Base-by-base conservation (phyloP, 768 basidiomycete species). In the Boletus rufocinnamomeus region DNA sequence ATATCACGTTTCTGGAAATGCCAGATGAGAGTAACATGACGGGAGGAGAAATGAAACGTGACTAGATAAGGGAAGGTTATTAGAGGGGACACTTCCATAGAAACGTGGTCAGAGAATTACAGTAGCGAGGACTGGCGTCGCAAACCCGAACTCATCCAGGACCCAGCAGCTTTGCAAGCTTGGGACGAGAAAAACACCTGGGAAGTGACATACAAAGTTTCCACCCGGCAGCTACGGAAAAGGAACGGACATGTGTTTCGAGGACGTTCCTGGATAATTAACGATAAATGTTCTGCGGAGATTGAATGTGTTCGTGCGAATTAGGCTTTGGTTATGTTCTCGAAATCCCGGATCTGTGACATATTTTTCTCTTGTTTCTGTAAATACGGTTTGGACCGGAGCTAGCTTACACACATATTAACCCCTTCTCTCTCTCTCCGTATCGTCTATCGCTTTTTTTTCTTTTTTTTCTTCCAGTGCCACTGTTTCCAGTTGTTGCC, bases 271-370 rank as follows among this genome's bases (percentile, higher is more conserved):
- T 72, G 62, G 69, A 67, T 53, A 65, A 70, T 72, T 60, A 65
- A 71, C 64, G 54, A 49, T 51, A 69, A 62, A 59, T 65, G 63
- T 62, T 60, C 7, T 68, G 66, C 71, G 73, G 72, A 69, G 71
- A 66, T 73, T 69, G 66, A 74, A 74, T 59, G 40, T 62, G 59
- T 56, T 57, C 69, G 71, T 72, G 71, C 57, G 71, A 72, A 72
- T 65, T 71, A 62, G 44, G 61, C 72, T 71, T 71, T 74, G 59
- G 71, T 74, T 72, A 74, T 72, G 73, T 72, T 72, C 71, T 72
- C 69, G 71, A 72, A 74, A 66, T 74, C 70, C 73, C 72, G 66
- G 65, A 74, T 73, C 73, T 73, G 72, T 74, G 72, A 73, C 73
- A 73, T 73, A 73, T 74, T 74, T 72, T 74, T 68, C 69, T 69